Conservation (phyloP, 768 basidiomycete species). For the Hericium rajendrae region DNA sequence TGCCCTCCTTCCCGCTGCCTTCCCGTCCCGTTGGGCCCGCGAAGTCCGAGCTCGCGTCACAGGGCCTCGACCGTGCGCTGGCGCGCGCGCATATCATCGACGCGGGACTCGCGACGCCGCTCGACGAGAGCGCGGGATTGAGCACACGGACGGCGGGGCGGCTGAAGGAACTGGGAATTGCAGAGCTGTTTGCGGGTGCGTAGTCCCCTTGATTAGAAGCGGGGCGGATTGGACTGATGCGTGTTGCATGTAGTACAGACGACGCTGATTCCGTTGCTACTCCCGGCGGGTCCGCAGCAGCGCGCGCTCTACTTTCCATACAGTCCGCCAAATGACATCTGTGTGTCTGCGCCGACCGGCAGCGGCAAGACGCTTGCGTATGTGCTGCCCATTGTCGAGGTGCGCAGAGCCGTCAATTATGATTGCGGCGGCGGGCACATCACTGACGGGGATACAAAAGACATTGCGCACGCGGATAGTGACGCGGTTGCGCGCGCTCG, state of each 20-base stretch:
- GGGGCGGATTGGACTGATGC: background rate
- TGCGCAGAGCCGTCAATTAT: constrained; percentile 21
- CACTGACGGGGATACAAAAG: constrained; percentile 25
- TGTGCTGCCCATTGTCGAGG: constrained; percentile 86
- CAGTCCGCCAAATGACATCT: constrained; percentile 66
- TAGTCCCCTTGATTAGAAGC: background rate
- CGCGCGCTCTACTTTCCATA: constrained; percentile 56
- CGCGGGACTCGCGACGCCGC: constrained; percentile 34
- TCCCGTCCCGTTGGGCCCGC: constrained; percentile 59
- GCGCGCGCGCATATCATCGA: constrained; percentile 62
- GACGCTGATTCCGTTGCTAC: constrained; percentile 71
- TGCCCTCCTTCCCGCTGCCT: constrained; percentile 66
- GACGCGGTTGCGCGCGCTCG: constrained; percentile 76
- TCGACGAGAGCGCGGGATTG: constrained; percentile 40
- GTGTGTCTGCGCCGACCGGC: constrained; percentile 94
- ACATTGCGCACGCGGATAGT: constrained; percentile 64
- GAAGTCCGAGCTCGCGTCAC: constrained; percentile 58
- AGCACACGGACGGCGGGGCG: constrained; percentile 51
- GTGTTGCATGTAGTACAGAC: constrained; percentile 64
- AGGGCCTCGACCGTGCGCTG: constrained; percentile 70
- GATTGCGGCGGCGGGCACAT: background rate
- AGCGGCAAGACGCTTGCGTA: constrained; percentile 98
- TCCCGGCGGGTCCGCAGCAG: constrained; percentile 33
- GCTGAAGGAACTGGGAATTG: constrained; percentile 70
- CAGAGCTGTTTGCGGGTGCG: constrained; percentile 82